Conservation (phyloP, 768 basidiomycete genomes). For the Leucocoprinus leucothites region DNA sequence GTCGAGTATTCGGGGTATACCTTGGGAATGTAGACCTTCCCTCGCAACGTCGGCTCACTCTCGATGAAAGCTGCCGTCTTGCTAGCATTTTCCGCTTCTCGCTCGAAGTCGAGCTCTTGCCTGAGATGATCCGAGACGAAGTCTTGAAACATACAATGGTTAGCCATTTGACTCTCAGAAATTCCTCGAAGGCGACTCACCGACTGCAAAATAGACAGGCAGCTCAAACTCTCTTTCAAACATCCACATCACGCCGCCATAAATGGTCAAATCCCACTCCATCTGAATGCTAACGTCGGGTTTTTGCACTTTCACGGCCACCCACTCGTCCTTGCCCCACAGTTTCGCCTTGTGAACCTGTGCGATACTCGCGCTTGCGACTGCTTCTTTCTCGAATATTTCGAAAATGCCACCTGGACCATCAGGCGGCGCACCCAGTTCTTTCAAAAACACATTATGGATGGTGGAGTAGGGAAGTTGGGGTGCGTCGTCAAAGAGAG, state of each 20-base stretch:
- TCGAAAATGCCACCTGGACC: conserved; percentile 76
- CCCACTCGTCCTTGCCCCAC: conserved; percentile 54
- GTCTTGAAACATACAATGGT: conserved; percentile 34
- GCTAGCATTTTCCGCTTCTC: conserved; percentile 76
- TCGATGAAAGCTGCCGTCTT: conserved; percentile 67
- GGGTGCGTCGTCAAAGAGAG: conserved; percentile 86
- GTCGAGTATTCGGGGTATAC: conserved; percentile 73
- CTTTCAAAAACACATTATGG: conserved; percentile 59
- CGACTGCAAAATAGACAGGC: conserved; percentile 78
- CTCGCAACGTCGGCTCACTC: conserved; percentile 64
- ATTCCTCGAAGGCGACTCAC: conserved; percentile 32
- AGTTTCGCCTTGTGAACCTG: conserved; percentile 83
- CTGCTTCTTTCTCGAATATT: conserved; percentile 69
- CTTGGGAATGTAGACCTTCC: conserved; percentile 75
- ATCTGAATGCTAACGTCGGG: conserved; percentile 84
- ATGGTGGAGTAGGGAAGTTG: conserved; percentile 75
- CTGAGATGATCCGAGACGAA: conserved; percentile 81
- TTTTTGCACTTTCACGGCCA: conserved; percentile 94
- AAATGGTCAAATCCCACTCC: conserved; percentile 77
- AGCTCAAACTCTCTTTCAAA: conserved; percentile 83
- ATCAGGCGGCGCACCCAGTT: conserved; percentile 64
- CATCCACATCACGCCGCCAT: conserved; percentile 73
- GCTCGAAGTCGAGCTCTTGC: conserved; percentile 76
- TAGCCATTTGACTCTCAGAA: neutral
- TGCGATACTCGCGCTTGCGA: conserved; percentile 89